Evolutionary conservation across 352 stramenopile genomes (phyloP).

Genomic region (Plasmopara halstedii): DNA sequence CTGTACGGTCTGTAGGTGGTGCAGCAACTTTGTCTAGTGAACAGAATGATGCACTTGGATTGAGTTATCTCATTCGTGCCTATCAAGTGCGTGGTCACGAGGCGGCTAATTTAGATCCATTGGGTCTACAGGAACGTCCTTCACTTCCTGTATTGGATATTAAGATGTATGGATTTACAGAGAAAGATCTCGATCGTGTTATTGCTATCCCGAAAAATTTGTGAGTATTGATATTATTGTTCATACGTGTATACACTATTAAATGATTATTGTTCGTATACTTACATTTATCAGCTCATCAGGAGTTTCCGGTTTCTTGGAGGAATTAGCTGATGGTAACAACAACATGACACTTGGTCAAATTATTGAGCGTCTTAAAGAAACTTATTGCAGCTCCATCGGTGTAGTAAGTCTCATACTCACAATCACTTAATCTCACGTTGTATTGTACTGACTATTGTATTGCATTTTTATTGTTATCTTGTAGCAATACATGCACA

Average conservation of each 20-base stretch:
- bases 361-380: slow-evolving; percentile 90
- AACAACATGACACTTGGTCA: slow-evolving; percentile 91
- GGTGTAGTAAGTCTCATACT: slow-evolving; percentile 72
- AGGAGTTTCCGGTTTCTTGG: slow-evolving; percentile 86
- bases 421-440: background rate
- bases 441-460: background rate
- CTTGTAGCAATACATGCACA: slow-evolving; percentile 97
- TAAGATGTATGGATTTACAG: slow-evolving; percentile 88
- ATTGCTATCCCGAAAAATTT: slow-evolving; percentile 85
- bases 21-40: slow-evolving; percentile 27
- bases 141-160: slow-evolving; percentile 84
- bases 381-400: slow-evolving; percentile 96
- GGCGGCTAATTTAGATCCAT: slow-evolving; percentile 94
- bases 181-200: slow-evolving; percentile 84
- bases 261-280: background rate
- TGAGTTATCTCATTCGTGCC: slow-evolving; percentile 96
- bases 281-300: slow-evolving; percentile 42
- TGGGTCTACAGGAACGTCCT: slow-evolving; percentile 78
- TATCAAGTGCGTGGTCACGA: slow-evolving; percentile 97
- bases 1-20: slow-evolving; percentile 39
- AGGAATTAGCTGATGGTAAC: slow-evolving; percentile 61
- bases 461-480: background rate
- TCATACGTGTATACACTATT: slow-evolving; percentile 4
- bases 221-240: slow-evolving; percentile 30
- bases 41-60: slow-evolving; percentile 80